Evolutionary conservation across 306 rosid species (phyloP).

Genomic region (Rosa persica): DNA sequence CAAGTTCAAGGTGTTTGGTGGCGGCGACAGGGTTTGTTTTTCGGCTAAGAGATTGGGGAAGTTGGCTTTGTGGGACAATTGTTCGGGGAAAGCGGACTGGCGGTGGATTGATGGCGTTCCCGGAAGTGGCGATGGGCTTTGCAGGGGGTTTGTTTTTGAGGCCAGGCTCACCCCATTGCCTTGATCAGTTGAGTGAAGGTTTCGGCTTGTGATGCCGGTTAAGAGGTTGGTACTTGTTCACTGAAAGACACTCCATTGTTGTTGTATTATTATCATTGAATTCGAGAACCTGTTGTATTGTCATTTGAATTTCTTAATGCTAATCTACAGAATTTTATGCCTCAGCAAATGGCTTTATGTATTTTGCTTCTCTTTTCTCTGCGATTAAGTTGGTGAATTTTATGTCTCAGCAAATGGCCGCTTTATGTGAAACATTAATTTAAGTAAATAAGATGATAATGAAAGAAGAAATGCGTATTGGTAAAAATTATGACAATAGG

Average conservation of each 20-base stretch:
- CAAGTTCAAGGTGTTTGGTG: constrained; percentile 85
- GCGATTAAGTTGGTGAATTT: background rate
- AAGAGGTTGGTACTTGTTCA: constrained; percentile 18
- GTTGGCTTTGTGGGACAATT: constrained; percentile 71
- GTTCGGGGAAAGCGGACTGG: constrained; percentile 49
- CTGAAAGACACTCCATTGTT: background rate
- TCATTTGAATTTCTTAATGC: background rate
- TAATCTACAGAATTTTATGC: background rate
- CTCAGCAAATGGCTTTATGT: background rate
- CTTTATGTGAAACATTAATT: too few relatives aligned
- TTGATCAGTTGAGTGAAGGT: constrained; percentile 27
- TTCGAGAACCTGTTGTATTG: background rate
- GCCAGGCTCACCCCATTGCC: constrained; percentile 72
- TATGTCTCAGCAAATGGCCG: too few relatives aligned
- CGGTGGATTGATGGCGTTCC: constrained; percentile 72
- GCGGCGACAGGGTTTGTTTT: constrained; percentile 68
- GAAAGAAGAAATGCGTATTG: background rate
- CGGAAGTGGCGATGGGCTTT: constrained; percentile 60
- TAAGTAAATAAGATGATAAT: background rate
- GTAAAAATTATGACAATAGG: background rate
- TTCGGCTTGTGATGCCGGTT: background rate
- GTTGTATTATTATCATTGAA: constrained; percentile 10
- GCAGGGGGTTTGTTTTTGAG: constrained; percentile 68
- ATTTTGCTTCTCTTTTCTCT: background rate
- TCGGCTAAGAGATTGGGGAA: constrained; percentile 70